Conservation (phyloP, 345 rosid species). For the Salix koriyanagi region DNA sequence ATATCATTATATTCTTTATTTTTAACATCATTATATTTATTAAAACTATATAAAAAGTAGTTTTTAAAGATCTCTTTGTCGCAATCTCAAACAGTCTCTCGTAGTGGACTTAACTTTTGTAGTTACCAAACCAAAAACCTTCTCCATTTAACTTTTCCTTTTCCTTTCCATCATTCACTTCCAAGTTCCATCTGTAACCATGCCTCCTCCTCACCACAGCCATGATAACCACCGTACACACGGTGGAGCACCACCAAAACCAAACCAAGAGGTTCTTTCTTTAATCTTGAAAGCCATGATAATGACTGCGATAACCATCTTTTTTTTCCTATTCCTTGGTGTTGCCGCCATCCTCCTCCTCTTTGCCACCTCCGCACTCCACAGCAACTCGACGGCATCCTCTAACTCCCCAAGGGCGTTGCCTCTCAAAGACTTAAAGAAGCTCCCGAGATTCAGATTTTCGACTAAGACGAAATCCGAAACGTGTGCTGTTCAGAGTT, state of each 20-base stretch:
- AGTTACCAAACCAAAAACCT: not conserved
- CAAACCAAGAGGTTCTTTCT: conserved; percentile 46
- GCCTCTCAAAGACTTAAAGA: conserved; percentile 44
- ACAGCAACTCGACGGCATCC: conserved; percentile 34
- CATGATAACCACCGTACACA: conserved; percentile 9
- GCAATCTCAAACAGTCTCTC: too few species aligned
- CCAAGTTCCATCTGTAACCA: not conserved
- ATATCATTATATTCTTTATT: too few species aligned
- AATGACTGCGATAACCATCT: conserved; percentile 58
- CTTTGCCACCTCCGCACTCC: conserved; percentile 33
- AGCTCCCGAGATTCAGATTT: conserved; percentile 60
- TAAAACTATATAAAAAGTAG: too few species aligned
- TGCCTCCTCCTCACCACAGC: conserved; percentile 22
- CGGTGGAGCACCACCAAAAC: conserved; percentile 41
- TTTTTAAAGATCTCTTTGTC: too few species aligned
- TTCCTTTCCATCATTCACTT: not conserved
- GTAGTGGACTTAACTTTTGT: not conserved
- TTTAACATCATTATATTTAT: too few species aligned
- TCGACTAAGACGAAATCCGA: conserved; percentile 10
- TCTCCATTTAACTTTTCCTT: not conserved
- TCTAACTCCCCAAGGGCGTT: conserved; percentile 35
- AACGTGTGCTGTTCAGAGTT: conserved; percentile 21
- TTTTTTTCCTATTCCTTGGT: conserved; percentile 56
- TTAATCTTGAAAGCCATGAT: conserved; percentile 55
- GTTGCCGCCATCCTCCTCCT: conserved; percentile 52